Base-by-base conservation (phyloP, 129 eudicot species). In the Arctium lappa region DNA sequence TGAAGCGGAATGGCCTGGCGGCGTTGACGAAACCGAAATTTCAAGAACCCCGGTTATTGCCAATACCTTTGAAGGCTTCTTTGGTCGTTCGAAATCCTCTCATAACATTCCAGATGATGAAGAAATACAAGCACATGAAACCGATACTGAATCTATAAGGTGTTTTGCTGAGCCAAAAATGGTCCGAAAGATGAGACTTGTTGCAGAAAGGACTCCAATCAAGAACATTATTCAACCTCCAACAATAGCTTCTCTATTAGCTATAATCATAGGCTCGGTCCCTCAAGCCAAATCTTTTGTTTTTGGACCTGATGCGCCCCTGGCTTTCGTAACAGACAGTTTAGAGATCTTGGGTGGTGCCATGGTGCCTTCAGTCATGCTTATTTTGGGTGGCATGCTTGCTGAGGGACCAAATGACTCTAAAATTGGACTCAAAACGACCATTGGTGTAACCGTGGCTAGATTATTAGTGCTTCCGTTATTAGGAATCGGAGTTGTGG, bases 1-100 rank as follows among this genome's bases (percentile, higher is more conserved):
- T 33, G 89, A 86, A 65, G 92, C 89, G 1, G 89, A 89, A 73
- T 89, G 92, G 92, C 92, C 88, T 3, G 72, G 80, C 4, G 90
- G 87, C 1, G 48, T 86, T 65, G 88, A 82, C 40, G 92, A 89
- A 74, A 81, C 80, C 13, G 82, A 84, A 16, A 33, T 84, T 75
- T 84, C 83, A 6, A 89, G 72, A 10, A 75, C 42, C 4, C 85
- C 87, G 0, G 68, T 77, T 48, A 33, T 88, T 9, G 86, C 87
- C 27, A 82, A 69, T 65, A 73, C 79, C 18, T 83, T 80, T 15
- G 71, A 34, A 6, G 62, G 80, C 82, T n/a, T 74, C 22, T 60
- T 38, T 16, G 42, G 84, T 75, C 5, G 72, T 29, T 75, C 77
- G n/a, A 73, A 79, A 77, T 33, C 12, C 3, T 69, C 79, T 8